Percentiles rank a stretch among this genome's conserved stretches.
These are phyloP conservation scores for Ceriops tagal DNA, from an alignment of 345 rosid genomes.

Conservation along the genomic window DNA sequence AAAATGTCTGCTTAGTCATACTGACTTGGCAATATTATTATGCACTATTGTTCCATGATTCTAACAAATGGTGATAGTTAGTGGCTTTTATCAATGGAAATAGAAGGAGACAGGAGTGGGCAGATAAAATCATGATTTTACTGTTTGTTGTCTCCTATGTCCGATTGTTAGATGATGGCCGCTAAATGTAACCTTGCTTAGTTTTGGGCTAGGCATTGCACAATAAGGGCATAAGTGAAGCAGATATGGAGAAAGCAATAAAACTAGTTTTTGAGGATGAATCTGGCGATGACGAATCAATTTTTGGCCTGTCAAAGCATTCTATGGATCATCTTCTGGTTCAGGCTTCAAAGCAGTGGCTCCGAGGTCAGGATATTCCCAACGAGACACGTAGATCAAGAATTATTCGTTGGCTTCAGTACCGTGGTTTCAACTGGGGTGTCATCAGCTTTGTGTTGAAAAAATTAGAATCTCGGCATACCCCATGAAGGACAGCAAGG, in stretches of 20 bases:
- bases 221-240: constrained; percentile 53
- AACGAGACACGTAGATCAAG: constrained; percentile 65
- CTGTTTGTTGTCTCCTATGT: background rate
- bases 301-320: constrained; percentile 52
- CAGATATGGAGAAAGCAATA: constrained; percentile 61
- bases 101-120: too few relatives aligned
- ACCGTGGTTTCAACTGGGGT: constrained; percentile 78
- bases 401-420: constrained; percentile 86
- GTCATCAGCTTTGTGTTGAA: constrained; percentile 49
- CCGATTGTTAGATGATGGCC: constrained; percentile 2
- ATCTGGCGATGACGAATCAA: constrained; percentile 41
- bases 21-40: background rate
- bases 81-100: background rate
- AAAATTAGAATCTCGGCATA: constrained; percentile 51
- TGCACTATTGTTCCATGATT: background rate
- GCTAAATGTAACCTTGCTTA: constrained; percentile 8
- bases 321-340: constrained; percentile 58
- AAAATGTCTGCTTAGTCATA: background rate
- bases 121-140: background rate
- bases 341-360: constrained; percentile 76
- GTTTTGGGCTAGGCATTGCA: constrained; percentile 53
- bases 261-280: constrained; percentile 62
- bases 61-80: constrained; percentile 1
- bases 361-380: constrained; percentile 54
- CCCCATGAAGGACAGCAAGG: constrained; percentile 24